A percentile compares a stretch with the other conserved stretches of the same genome.
Evolutionary conservation across 2,329 filamentous ascomycete species (phyloP).

Genomic region (Fusarium sororula): DNA sequence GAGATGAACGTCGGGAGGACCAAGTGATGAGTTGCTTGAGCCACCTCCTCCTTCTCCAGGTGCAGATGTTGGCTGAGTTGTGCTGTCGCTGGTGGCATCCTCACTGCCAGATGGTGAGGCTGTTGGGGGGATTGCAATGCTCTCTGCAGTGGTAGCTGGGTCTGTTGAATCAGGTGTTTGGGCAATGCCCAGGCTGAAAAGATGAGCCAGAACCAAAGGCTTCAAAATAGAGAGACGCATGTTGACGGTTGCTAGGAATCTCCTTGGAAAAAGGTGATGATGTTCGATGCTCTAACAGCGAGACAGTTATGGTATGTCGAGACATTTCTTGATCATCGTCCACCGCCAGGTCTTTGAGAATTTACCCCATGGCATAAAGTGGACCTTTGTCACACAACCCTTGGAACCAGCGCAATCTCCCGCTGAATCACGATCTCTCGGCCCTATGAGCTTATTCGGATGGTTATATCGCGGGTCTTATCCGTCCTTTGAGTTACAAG

Average conservation of each 20-base stretch:
- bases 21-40: conserved; percentile 13
- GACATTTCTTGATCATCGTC: neutral
- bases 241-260: neutral
- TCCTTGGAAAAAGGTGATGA: neutral
- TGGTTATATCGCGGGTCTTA: conserved; percentile 2
- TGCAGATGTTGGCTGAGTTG: neutral
- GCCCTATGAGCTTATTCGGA: conserved; percentile 3
- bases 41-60: neutral
- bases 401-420: conserved; percentile 15
- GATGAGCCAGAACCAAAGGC: conserved; percentile 4
- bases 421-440: neutral
- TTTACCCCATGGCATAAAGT: conserved; percentile 5
- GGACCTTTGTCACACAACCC: neutral
- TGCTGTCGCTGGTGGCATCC: neutral
- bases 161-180: conserved; percentile 25
- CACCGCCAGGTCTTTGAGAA: neutral
- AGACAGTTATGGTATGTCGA: neutral
- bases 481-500: neutral
- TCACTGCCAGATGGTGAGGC: neutral
- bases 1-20: conserved; percentile 23
- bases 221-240: conserved; percentile 16
- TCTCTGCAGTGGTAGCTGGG: conserved; percentile 12
- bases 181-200: neutral
- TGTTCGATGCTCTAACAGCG: neutral
- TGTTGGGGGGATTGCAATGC: conserved; percentile 12